Base-by-base conservation (phyloP, 305 asterid genomes). In the Fraxinus greggii region DNA sequence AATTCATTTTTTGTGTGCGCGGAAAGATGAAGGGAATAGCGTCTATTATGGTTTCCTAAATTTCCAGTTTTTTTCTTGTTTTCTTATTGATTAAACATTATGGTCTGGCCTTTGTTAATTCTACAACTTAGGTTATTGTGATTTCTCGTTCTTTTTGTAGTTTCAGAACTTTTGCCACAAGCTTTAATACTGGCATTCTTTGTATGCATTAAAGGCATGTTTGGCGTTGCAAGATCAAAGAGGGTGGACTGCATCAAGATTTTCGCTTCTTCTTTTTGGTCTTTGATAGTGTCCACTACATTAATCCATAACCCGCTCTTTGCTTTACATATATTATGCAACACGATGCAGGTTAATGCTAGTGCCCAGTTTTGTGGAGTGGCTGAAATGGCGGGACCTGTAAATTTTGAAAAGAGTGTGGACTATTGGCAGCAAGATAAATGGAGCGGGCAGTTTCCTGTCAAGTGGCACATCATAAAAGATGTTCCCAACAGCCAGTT, bases 311-410 rank as follows among this genome's bases (percentile, higher is more conserved):
- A 32, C 24, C 36, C 2, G 13, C 76, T 70, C 26, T 31, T 29
- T 70, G 76, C 36, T 70, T 70, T 70, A 70, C 76, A 31, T 32
- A 38, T 23, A 28, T 70, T 31, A 15, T 31, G 42, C 42, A 31
- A 29, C 32, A 17, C 13, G 6, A 7, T 77, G 65, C 80, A 77
- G 80, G 80, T 77, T 17, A 77, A 77, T 77, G 42, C 80, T 31
- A 77, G 80, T 77, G 80, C 70, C 4, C 80, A 77, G 80, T 77
- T 77, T 54, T 77, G 80, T 77, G 80, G 80, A 51, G 80, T 77
- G 72, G 80, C 80, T 15, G 80, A 77, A 51, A 77, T 77, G 80
- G 72, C 26, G 5, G 80, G 80, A 13, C 80, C 72, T 77, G 80
- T 77, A 77, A 72, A 77, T 77, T 77, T 77, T 51, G 80, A 42